Percentiles rank a stretch among this genome's conserved stretches.
Evolutionary conservation across 2,329 filamentous ascomycete genomes (phyloP).

Genomic region (Aspergillus fructus): DNA sequence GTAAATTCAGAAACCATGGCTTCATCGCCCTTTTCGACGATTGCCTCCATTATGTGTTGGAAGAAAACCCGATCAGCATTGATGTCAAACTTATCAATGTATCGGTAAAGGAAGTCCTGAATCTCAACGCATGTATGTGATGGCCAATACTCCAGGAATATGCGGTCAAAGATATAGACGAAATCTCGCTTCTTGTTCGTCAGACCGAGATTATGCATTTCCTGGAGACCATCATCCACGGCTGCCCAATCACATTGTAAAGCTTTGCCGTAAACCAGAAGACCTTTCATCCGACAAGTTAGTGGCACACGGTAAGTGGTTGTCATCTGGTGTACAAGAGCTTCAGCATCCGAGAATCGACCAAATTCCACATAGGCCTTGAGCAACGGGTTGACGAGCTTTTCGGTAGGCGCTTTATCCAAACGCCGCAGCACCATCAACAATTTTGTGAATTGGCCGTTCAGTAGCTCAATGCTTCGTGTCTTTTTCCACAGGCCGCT

Average conservation of each 20-base stretch:
- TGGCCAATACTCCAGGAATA: conserved; percentile 44
- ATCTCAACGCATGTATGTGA: conserved; percentile 34
- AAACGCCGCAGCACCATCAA: conserved; percentile 27
- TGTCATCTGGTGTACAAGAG: conserved; percentile 36
- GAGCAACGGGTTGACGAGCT: conserved; percentile 42
- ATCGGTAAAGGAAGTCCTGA: conserved; percentile 36
- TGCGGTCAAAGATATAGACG: conserved; percentile 36
- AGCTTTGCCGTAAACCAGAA: conserved; percentile 39
- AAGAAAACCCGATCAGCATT: conserved; percentile 40
- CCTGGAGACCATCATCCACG: conserved; percentile 38
- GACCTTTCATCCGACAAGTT: conserved; percentile 35
- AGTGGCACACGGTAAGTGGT: conserved; percentile 29
- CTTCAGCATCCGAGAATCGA: conserved; percentile 34
- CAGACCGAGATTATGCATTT: conserved; percentile 36
- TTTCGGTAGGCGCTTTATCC: conserved; percentile 34
- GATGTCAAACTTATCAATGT: conserved; percentile 37
- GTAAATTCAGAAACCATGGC: conserved; percentile 33
- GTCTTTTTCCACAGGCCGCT: conserved; percentile 42
- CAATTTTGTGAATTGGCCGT: conserved; percentile 33
- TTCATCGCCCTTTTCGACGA: conserved; percentile 38
- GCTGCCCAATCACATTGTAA: conserved; percentile 41
- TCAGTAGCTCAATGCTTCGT: conserved; percentile 35
- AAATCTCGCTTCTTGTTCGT: conserved; percentile 32
- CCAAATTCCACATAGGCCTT: conserved; percentile 41
- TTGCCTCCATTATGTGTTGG: conserved; percentile 40